Evolutionary conservation across 306 rosid genomes (phyloP).

Genomic region (Prunus mongolica): DNA sequence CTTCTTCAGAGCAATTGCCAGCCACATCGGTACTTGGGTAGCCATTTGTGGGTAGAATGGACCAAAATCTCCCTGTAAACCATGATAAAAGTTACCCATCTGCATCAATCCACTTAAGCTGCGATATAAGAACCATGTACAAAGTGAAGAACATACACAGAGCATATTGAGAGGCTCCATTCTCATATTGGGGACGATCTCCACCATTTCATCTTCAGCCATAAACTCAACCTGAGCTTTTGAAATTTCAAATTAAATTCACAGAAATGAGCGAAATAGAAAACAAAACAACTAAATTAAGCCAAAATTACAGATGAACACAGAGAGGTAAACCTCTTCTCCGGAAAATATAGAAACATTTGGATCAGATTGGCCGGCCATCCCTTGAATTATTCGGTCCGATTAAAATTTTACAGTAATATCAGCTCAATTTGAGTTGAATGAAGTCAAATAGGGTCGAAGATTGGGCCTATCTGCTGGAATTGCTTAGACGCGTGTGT

Average conservation of each 20-base stretch:
- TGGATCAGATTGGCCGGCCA: constrained; percentile 51
- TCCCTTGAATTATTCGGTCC: not conserved
- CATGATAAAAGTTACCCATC: not conserved
- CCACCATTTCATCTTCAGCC: constrained; percentile 73
- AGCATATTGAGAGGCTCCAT: constrained; percentile 77
- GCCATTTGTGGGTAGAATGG: constrained; percentile 79
- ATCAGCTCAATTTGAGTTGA: not conserved
- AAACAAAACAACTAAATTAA: not conserved
- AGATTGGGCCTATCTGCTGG: not conserved
- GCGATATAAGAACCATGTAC: not conserved
- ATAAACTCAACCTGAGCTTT: constrained; percentile 69
- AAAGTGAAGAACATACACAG: constrained; percentile 40
- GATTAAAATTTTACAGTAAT: not conserved
- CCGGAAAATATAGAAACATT: constrained; percentile 32
- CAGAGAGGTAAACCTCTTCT: constrained; percentile 35
- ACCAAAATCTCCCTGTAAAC: constrained; percentile 83
- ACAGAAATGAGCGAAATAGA: not conserved
- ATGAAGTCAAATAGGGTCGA: not conserved
- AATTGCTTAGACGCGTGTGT: not conserved
- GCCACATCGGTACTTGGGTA: constrained; percentile 79
- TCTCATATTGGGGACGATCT: constrained; percentile 78
- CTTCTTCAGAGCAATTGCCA: constrained; percentile 82
- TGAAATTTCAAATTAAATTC: not conserved
- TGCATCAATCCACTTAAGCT: not conserved
- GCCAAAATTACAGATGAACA: not conserved